Base-by-base conservation (phyloP, 75 land plant species). In the Azolla pinnata region DNA sequence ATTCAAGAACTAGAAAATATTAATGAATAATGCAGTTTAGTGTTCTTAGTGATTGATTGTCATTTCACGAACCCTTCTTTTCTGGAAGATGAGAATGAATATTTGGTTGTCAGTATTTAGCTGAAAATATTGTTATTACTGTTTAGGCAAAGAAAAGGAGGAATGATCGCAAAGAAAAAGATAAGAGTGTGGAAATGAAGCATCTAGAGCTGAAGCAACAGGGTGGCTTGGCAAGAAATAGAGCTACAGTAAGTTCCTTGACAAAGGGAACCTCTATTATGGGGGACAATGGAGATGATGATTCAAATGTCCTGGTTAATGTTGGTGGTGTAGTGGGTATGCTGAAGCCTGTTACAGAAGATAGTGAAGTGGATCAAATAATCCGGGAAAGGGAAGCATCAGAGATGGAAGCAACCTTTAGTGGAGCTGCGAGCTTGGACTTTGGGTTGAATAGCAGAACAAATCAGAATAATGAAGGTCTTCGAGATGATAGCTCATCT, bases 401-500 rank as follows among this genome's bases (percentile, higher is more conserved):
- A 62, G 92, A 80, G 35, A 71, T 68, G 53, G 98, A 85, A 64
- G 83, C 77, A 4, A 72, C 87, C 50, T 76, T 77, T 57, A 77
- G 80, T 77, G 90, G 77, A 0, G 52, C 64, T 3, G 24, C 73
- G 14, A 38, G 68, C 33, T 61, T 58, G 12, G 63, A 71, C 1
- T 40, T 54, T 60, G 67, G 66, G 5, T 78, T 70, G 48, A 79
- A 72, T 61, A 81, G 74, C 14, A 60, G 58, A 35, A 44, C 45
- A 28, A 86, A 73, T 31, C 78, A 69, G 57, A 81, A 69, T 62
- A 75, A 63, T 35, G 57, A 64, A n/a, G 60, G 78, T 60, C 58
- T 75, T 20, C 62, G 83, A 64, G 99, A 95, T 76, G 99, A 90
- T 69, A 89, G 99, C 56, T 89, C 96, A 21, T 90, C 99, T 16